These are phyloP conservation scores for Wakefieldia striispora DNA, from an alignment of 768 basidiomycete species.

Conservation along the genomic window DNA sequence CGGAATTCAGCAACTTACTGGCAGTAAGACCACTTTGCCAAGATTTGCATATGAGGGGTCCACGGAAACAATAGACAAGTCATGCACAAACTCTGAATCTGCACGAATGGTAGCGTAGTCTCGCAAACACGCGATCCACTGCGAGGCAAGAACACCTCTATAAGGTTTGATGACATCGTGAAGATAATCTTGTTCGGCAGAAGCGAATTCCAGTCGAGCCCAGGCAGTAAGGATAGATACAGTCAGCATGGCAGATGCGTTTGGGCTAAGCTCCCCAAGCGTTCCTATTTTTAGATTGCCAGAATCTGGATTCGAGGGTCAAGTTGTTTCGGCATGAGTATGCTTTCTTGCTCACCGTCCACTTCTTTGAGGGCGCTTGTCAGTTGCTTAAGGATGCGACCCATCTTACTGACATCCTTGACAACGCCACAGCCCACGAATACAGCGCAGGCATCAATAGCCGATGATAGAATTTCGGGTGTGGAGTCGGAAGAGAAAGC, in stretches of 20 bases:
- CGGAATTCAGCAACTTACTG: conserved; percentile 51
- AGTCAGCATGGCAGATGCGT: conserved; percentile 92
- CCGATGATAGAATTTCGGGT: conserved; percentile 91
- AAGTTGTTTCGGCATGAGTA: neutral
- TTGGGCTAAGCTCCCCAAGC: conserved; percentile 83
- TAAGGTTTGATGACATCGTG: conserved; percentile 81
- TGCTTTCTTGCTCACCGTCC: conserved; percentile 53
- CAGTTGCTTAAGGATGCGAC: conserved; percentile 86
- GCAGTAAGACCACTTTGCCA: conserved; percentile 86
- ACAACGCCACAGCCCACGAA: conserved; percentile 96
- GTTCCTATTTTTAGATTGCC: conserved; percentile 86
- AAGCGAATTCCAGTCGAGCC: conserved; percentile 88
- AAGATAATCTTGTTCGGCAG: conserved; percentile 71
- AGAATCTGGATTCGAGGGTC: conserved; percentile 52
- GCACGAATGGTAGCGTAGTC: conserved; percentile 91
- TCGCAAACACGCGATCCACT: conserved; percentile 86
- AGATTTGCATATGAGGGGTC: conserved; percentile 86
- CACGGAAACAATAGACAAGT: conserved; percentile 67
- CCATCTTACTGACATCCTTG: conserved; percentile 88
- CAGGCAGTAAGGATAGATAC: conserved; percentile 93
- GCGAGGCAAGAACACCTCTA: conserved; percentile 63
- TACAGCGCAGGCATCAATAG: conserved; percentile 89
- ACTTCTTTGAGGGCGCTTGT: conserved; percentile 88
- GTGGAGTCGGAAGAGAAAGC: conserved; percentile 95
- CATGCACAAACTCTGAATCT: conserved; percentile 83